These are phyloP conservation scores for Botrytis medusae DNA, from an alignment of 2,329 filamentous ascomycete genomes.

Conservation along the genomic window DNA sequence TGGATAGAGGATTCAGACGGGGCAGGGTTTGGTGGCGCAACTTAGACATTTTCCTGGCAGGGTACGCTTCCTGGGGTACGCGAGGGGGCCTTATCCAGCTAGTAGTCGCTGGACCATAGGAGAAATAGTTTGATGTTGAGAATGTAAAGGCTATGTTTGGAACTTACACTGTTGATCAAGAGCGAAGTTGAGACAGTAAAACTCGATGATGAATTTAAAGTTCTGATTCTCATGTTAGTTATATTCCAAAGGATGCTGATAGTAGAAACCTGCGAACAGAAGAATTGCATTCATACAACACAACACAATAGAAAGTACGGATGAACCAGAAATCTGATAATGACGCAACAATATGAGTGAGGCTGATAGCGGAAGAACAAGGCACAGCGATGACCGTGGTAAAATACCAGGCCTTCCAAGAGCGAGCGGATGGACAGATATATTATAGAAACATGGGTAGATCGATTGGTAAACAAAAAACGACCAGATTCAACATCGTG, in stretches of 20 bases:
- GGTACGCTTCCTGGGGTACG: slow-evolving; percentile 3
- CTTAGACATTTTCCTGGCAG: slow-evolving; percentile 22
- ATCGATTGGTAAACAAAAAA: slow-evolving; percentile 34
- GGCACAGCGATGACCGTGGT: slow-evolving; percentile 29
- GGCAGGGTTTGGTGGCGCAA: slow-evolving; percentile 28
- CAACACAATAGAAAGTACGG: slow-evolving; percentile 1
- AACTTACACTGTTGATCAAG: slow-evolving; percentile 18
- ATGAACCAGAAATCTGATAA: slow-evolving; percentile 10
- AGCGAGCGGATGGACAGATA: slow-evolving; percentile 34
- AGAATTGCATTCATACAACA: slow-evolving; percentile 15
- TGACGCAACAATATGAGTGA: slow-evolving; percentile 17
- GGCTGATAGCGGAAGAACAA: slow-evolving; percentile 17
- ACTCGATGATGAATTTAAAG: not conserved
- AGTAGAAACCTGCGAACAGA: slow-evolving; percentile 4
- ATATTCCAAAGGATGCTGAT: not conserved
- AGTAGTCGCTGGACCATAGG: slow-evolving; percentile 13
- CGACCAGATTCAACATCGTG: slow-evolving; percentile 36
- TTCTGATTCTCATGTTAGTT: slow-evolving; percentile 13
- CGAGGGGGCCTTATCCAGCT: not conserved
- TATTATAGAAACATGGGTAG: slow-evolving; percentile 40
- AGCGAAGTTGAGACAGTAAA: not conserved
- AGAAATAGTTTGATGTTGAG: not conserved
- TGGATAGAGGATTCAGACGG: slow-evolving; percentile 13
- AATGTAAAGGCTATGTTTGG: not conserved
- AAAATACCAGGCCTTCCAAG: slow-evolving; percentile 34